Evolutionary conservation across 2,329 filamentous ascomycete species (phyloP).

Genomic region (Proliferodiscus dingleyae): DNA sequence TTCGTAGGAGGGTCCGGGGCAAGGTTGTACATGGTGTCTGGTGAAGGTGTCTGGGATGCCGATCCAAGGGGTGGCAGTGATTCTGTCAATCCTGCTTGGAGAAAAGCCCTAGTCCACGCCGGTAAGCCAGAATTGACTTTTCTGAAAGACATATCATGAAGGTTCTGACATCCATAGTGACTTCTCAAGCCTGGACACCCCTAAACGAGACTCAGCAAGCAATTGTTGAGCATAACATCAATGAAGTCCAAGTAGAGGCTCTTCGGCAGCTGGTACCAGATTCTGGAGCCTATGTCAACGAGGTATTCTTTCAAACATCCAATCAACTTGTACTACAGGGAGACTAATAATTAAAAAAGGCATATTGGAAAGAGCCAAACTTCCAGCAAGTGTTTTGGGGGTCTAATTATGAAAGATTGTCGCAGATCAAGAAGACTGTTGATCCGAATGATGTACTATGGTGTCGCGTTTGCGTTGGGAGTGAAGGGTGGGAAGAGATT

Average conservation of each 20-base stretch:
- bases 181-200: not conserved
- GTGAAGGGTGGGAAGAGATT: conserved; percentile 5
- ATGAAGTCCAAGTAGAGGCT: conserved; percentile 8
- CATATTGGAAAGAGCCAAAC: conserved; percentile 30
- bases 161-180: not conserved
- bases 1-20: conserved; percentile 34
- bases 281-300: conserved; percentile 16
- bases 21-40: conserved; percentile 34
- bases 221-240: not conserved
- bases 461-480: conserved; percentile 42
- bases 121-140: conserved; percentile 29
- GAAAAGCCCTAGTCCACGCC: conserved; percentile 38
- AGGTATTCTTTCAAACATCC: conserved; percentile 14
- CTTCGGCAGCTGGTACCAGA: conserved; percentile 14
- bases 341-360: not conserved
- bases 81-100: conserved; percentile 47
- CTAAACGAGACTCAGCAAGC: not conserved
- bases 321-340: not conserved
- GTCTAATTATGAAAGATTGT: conserved; percentile 39
- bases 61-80: conserved; percentile 38
- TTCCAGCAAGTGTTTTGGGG: conserved; percentile 26
- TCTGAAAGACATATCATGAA: not conserved
- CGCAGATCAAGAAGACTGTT: conserved; percentile 39
- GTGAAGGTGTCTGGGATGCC: conserved; percentile 40
- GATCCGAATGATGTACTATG: conserved; percentile 45